Base-by-base conservation (phyloP, 2,329 filamentous ascomycete genomes). In the Aspergillus melleus region DNA sequence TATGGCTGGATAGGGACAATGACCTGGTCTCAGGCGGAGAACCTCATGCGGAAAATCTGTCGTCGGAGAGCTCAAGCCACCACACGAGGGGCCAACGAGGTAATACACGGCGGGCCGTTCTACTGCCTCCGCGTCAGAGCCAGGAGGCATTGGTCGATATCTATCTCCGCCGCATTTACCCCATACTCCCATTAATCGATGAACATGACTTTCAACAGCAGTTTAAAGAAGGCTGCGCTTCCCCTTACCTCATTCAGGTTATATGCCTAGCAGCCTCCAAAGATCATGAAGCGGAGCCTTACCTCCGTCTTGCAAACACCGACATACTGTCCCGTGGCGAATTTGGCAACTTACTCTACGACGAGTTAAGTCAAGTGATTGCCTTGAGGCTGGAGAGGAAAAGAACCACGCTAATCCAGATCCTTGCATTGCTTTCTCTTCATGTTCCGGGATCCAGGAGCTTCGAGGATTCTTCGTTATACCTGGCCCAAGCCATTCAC, bases 231-330 rank as follows among this genome's bases (percentile, higher is more conserved):
- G 66, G 64, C 1, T 60, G 54, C 16, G 61, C 66, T 19, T 66
- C 68, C 32, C 57, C 63, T 19, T 66, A 66, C 11, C 65, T 74
- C 10, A 49, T 72, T n/a, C 69, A 73, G 47, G 66, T 66, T 0
- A 70, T 74, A 26, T 72, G 70, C 47, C 68, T 74, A 5, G 69
- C 72, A 16, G 70, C 71, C 8, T 69, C 69, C 36, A 75, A 75
- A 60, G 70, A 70, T 12, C 59, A 61, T 8, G 62, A 61, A 20
- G 72, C 70, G 5, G 56, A 55, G 12, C 53, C 65, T 6, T 67
- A 65, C 36, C 62, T 74, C 4, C 59, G 57, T 22, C 60, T 74
- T 9, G 66, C 65, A 2, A n/a, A 46, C 10, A 16, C 46, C 12
- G 52, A 20, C 0, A 22, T 22, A 5, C 44, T 66, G 2, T 12